Evolutionary conservation across 2,329 filamentous ascomycete species (phyloP).

Genomic region (Pestalotiopsis sp.): DNA sequence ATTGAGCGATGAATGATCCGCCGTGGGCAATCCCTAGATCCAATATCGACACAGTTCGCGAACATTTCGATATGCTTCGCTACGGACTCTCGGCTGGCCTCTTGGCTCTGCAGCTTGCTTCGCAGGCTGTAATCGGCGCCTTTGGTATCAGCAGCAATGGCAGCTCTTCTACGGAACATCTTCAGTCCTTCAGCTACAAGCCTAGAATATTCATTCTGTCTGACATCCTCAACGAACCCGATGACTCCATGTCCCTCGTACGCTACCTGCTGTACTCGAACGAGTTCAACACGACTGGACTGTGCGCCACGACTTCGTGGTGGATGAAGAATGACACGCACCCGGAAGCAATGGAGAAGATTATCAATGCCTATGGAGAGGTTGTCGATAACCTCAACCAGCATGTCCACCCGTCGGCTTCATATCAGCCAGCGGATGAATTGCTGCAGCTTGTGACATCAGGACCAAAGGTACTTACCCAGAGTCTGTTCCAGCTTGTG

Average conservation of each 20-base stretch:
- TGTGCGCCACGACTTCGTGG: conserved; percentile 38
- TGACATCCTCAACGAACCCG: conserved; percentile 40
- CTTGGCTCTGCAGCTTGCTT: neutral
- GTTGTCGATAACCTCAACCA: conserved; percentile 41
- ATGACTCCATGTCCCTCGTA: conserved; percentile 37
- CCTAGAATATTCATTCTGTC: conserved; percentile 35
- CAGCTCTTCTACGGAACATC: neutral
- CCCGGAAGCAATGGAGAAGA: conserved; percentile 35
- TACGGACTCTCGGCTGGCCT: neutral
- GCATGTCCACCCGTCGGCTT: conserved; percentile 41
- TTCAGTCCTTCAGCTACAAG: conserved; percentile 14
- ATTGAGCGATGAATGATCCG: neutral
- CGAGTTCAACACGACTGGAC: conserved; percentile 37
- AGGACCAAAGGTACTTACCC: conserved; percentile 31
- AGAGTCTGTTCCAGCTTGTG: neutral
- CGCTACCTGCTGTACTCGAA: conserved; percentile 39
- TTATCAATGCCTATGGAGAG: conserved; percentile 38
- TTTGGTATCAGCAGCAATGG: neutral
- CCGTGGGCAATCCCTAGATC: neutral
- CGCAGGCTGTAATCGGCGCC: neutral
- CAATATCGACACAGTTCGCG: neutral
- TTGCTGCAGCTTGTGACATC: conserved; percentile 29
- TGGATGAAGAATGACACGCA: conserved; percentile 36
- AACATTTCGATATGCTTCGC: neutral
- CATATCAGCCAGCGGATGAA: conserved; percentile 36